Percentiles rank a stretch among this genome's conserved stretches.
These are phyloP conservation scores for Neofusicoccum parvum DNA, from an alignment of 2,329 filamentous ascomycete species.

Conservation along the genomic window DNA sequence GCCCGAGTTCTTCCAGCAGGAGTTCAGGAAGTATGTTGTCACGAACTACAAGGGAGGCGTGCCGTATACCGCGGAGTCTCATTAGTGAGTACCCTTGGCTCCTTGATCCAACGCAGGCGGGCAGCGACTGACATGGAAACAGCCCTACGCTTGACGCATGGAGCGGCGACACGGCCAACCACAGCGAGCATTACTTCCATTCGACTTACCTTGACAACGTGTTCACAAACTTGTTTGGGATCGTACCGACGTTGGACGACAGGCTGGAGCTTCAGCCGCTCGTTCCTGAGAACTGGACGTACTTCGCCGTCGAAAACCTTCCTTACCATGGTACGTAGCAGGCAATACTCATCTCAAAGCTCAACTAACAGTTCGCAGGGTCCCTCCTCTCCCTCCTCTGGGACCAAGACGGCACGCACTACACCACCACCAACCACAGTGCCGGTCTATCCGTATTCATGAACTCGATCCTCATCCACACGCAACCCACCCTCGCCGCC, in stretches of 20 bases:
- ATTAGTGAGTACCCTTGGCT: conserved; percentile 29
- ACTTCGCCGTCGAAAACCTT: conserved; percentile 48
- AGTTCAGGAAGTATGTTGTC: conserved; percentile 42
- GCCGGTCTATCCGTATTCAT: conserved; percentile 43
- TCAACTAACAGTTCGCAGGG: not conserved
- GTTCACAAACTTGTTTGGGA: conserved; percentile 47
- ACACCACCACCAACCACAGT: conserved; percentile 31
- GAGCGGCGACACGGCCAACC: conserved; percentile 39
- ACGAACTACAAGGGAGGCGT: conserved; percentile 46
- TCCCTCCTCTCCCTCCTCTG: conserved; percentile 46
- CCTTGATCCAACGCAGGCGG: too few relatives aligned
- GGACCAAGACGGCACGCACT: conserved; percentile 43
- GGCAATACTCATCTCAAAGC: too few relatives aligned
- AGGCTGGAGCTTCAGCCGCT: conserved; percentile 44
- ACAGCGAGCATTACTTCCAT: conserved; percentile 49
- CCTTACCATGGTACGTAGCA: conserved; percentile 42
- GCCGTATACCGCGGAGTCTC: conserved; percentile 50
- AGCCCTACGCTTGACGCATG: conserved; percentile 39
- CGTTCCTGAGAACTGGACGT: conserved; percentile 37
- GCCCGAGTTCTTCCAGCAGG: conserved; percentile 41
- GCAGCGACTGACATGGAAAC: too few relatives aligned
- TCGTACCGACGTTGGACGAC: conserved; percentile 44
- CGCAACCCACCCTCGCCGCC: conserved; percentile 23
- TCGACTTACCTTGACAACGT: conserved; percentile 51
- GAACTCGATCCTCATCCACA: conserved; percentile 38